A percentile compares a stretch with the other conserved stretches of the same genome.
These are phyloP conservation scores for Yarrowia sp. DNA, from an alignment of 805 yeast genomes.

Conservation along the genomic window DNA sequence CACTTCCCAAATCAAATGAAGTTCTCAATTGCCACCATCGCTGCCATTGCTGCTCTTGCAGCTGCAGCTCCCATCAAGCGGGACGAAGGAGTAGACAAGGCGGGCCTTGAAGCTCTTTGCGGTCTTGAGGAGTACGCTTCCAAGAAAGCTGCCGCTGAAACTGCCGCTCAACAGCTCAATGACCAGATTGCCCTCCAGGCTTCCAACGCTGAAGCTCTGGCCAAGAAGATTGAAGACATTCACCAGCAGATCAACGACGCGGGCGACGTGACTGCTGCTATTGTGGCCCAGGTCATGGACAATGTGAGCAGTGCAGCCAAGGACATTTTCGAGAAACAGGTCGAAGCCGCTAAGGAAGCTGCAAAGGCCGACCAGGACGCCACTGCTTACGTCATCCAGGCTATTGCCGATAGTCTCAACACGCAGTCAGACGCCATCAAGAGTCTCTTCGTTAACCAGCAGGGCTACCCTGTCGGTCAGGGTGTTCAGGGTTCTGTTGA, in stretches of 20 bases:
- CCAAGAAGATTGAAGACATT: background rate
- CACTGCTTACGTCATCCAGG: background rate
- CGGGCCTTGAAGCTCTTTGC: conserved; percentile 2
- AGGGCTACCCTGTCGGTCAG: background rate
- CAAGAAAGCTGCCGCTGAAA: background rate
- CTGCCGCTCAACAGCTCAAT: conserved; percentile 5
- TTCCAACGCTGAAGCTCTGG: background rate
- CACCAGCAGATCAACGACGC: background rate
- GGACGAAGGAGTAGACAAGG: background rate
- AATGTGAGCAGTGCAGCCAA: background rate
- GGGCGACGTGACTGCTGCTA: background rate
- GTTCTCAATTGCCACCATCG: background rate
- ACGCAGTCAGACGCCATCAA: conserved; percentile 8
- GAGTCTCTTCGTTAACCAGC: background rate
- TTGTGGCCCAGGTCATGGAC: conserved; percentile 8
- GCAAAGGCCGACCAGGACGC: conserved; percentile 6
- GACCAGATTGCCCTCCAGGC: background rate
- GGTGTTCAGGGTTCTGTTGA: too few relatives aligned
- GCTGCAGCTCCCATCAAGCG: conserved; percentile 11
- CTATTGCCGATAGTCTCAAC: conserved; percentile 4
- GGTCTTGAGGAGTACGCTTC: background rate
- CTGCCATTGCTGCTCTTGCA: background rate
- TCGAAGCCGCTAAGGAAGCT: background rate
- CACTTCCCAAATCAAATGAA: background rate
- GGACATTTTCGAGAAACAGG: background rate